These are phyloP conservation scores for Sonneratia alba DNA, from an alignment of 345 rosid genomes.

Conservation along the genomic window DNA sequence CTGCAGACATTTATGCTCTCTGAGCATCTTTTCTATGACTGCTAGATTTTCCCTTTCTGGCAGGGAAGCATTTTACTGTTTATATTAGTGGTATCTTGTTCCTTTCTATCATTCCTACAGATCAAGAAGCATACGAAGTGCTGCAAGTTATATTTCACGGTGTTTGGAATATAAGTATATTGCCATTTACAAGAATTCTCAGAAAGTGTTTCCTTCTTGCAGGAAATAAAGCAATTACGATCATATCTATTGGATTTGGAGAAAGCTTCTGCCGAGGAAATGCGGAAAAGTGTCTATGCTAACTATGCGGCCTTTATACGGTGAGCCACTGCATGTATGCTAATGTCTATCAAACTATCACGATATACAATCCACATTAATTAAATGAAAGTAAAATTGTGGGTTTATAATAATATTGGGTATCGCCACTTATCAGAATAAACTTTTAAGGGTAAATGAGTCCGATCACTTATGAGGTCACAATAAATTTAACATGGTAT, in stretches of 20 bases:
- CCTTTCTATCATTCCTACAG: background rate
- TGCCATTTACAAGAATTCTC: background rate
- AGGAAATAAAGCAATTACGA: constrained; percentile 86
- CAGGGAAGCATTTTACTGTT: background rate
- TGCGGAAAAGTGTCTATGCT: constrained; percentile 96
- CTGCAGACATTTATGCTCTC: background rate
- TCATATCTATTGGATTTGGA: constrained; percentile 81
- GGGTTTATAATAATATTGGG: no score
- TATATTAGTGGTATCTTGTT: background rate
- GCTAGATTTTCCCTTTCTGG: background rate
- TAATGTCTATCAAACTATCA: background rate
- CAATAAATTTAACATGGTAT: no score
- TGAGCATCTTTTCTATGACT: background rate
- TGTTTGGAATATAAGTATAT: background rate
- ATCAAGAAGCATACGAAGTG: background rate
- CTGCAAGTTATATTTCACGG: background rate
- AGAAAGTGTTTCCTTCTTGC: constrained; percentile 5
- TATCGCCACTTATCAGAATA: no score
- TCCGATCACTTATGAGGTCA: no score
- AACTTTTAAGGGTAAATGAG: no score
- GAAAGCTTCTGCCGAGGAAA: constrained; percentile 96
- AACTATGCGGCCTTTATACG: constrained; percentile 94
- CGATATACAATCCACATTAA: no score
- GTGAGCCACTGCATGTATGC: constrained; percentile 19
- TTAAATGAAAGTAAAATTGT: no score